Percentiles rank a stretch among this genome's conserved stretches.
These are phyloP conservation scores for Ustilago lituana DNA, from an alignment of 1,284 basidiomycete species.

Conservation along the genomic window DNA sequence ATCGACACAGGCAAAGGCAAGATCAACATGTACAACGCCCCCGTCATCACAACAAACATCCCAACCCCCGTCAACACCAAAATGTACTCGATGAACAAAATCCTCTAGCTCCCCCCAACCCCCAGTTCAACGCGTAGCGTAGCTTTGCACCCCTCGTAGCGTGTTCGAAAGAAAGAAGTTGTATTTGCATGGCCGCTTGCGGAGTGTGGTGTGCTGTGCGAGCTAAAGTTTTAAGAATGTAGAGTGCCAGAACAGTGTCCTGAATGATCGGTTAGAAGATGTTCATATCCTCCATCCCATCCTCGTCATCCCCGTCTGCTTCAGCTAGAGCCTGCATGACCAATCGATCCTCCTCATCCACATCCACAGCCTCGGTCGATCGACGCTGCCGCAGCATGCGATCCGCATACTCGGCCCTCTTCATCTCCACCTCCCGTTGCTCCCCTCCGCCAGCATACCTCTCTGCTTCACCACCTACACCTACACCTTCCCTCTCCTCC, in stretches of 20 bases:
- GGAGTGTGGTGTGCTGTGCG: no score
- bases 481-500: background rate
- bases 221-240: no score
- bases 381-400: slow-evolving; percentile 25
- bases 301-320: slow-evolving; percentile 11
- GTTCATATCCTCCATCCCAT: slow-evolving; percentile 20
- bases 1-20: slow-evolving; percentile 52
- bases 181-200: background rate
- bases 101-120: slow-evolving; percentile 21
- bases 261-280: no score
- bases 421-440: slow-evolving; percentile 8
- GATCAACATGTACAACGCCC: slow-evolving; percentile 63
- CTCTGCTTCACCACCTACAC: no score
- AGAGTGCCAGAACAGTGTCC: no score
- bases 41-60: slow-evolving; percentile 52
- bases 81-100: slow-evolving; percentile 54
- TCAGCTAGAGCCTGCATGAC: background rate
- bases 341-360: slow-evolving; percentile 20
- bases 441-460: background rate
- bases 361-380: slow-evolving; percentile 14
- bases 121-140: no score
- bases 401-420: slow-evolving; percentile 26
- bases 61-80: slow-evolving; percentile 51
- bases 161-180: no score
- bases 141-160: no score